These are phyloP conservation scores for Penicillium olsonii DNA, from an alignment of 2,329 filamentous ascomycete genomes.

Conservation along the genomic window DNA sequence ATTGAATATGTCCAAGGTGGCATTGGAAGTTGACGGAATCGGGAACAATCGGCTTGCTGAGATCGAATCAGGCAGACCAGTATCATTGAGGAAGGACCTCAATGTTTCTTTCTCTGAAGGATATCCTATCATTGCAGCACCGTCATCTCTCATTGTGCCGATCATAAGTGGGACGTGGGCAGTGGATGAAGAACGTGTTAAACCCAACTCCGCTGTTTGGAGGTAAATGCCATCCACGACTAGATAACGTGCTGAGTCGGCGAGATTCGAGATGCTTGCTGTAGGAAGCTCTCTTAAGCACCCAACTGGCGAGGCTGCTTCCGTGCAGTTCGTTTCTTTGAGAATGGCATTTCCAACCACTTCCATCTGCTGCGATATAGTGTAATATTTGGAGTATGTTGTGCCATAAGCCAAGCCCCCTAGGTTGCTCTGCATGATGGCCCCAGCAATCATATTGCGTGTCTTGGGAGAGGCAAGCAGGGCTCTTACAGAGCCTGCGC, in stretches of 20 bases:
- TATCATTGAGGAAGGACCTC: constrained; percentile 47
- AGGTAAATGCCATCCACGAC: constrained; percentile 24
- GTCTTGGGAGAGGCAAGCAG: constrained; percentile 40
- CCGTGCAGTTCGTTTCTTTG: constrained; percentile 53
- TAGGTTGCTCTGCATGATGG: constrained; percentile 44
- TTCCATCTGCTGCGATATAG: constrained; percentile 54
- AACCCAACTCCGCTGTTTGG: constrained; percentile 14
- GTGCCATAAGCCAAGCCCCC: constrained; percentile 61
- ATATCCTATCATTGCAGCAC: constrained; percentile 49
- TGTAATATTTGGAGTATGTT: constrained; percentile 61
- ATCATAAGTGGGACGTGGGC: constrained; percentile 26
- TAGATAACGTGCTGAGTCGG: constrained; percentile 17
- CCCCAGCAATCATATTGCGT: constrained; percentile 19
- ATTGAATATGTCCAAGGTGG: constrained; percentile 59
- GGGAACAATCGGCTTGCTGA: constrained; percentile 34
- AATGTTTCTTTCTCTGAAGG: constrained; percentile 46
- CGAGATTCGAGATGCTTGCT: constrained; percentile 11
- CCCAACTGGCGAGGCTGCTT: constrained; percentile 46
- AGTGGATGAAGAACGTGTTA: constrained; percentile 12
- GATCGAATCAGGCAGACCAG: constrained; percentile 11
- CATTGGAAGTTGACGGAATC: constrained; percentile 49
- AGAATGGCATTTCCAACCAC: constrained; percentile 56
- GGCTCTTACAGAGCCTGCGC: constrained; percentile 59
- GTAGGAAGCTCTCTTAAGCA: constrained; percentile 44
- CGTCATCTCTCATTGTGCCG: constrained; percentile 28